Percentiles rank a stretch among this genome's conserved stretches.
These are phyloP conservation scores for Sparassis latifolia DNA, from an alignment of 1,284 basidiomycete genomes.

Conservation along the genomic window DNA sequence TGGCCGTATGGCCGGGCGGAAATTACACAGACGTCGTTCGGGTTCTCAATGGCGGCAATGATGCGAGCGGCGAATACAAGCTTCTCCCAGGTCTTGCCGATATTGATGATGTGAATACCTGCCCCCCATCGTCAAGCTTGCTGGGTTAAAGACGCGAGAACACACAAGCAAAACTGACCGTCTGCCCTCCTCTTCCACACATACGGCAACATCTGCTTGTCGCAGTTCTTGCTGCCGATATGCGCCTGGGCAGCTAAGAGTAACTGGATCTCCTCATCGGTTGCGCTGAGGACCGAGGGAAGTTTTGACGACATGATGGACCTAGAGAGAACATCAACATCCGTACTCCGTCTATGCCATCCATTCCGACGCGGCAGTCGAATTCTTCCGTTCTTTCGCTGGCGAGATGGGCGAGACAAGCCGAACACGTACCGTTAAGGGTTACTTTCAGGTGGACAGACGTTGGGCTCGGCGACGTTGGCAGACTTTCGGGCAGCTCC, in stretches of 20 bases:
- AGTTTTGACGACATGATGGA: slow-evolving; percentile 76
- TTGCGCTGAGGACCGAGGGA: slow-evolving; percentile 87
- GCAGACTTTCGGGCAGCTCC: slow-evolving; percentile 25
- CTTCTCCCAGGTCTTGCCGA: slow-evolving; percentile 99
- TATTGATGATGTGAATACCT: slow-evolving; percentile 97
- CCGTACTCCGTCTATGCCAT: slow-evolving; percentile 22
- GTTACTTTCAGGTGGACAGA: slow-evolving; percentile 23
- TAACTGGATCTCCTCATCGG: slow-evolving; percentile 96
- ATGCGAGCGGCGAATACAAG: slow-evolving; percentile 92
- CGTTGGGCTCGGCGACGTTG: slow-evolving; percentile 28
- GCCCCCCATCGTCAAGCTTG: background rate
- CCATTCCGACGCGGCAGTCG: slow-evolving; percentile 22
- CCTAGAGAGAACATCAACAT: slow-evolving; percentile 29
- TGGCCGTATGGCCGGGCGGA: slow-evolving; percentile 98
- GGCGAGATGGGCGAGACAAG: slow-evolving; percentile 6
- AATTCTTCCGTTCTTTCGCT: slow-evolving; percentile 25
- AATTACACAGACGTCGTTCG: slow-evolving; percentile 96
- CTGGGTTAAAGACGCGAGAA: background rate
- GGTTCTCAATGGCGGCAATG: slow-evolving; percentile 95
- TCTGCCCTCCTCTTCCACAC: slow-evolving; percentile 96
- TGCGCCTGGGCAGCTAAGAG: slow-evolving; percentile 95
- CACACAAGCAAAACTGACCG: slow-evolving; percentile 48
- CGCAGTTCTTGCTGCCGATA: slow-evolving; percentile 97
- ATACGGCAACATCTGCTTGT: slow-evolving; percentile 97
- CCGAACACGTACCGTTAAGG: slow-evolving; percentile 26